Evolutionary conservation across 2,329 filamentous ascomycete genomes (phyloP).

Genomic region (Verticillium albo-atrum): DNA sequence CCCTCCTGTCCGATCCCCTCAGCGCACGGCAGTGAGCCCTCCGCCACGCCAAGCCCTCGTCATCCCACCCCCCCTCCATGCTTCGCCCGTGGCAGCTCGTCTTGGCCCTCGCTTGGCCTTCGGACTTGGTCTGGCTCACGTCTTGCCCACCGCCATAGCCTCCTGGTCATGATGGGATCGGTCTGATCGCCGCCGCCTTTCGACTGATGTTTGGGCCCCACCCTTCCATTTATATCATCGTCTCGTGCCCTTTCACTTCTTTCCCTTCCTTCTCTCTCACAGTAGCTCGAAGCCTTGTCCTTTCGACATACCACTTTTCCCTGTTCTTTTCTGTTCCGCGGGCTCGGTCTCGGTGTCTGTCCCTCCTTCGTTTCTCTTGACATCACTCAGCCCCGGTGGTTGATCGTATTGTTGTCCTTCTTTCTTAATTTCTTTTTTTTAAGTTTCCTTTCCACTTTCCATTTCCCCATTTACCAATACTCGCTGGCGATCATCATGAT

Average conservation of each 20-base stretch:
- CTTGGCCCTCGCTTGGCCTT: not conserved
- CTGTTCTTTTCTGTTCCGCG: constrained; percentile 4
- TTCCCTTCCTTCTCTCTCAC: not conserved
- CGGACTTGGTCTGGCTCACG: not conserved
- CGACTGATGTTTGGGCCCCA: constrained; percentile 1
- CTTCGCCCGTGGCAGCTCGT: not conserved
- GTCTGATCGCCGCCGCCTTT: constrained; percentile 2
- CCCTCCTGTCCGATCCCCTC: not conserved
- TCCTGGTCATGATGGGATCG: not conserved
- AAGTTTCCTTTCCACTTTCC: not conserved
- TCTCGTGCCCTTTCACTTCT: not conserved
- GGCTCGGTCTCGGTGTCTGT: constrained; percentile 12
- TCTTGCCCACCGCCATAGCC: not conserved
- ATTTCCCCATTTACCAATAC: not conserved
- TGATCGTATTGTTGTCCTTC: constrained; percentile 2
- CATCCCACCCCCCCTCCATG: not conserved
- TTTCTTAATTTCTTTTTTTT: not conserved
- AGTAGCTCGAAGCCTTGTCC: not conserved
- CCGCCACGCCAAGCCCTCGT: not conserved
- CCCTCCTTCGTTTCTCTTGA: constrained; percentile 9
- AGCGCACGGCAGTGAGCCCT: not conserved
- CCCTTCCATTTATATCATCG: constrained; percentile 2
- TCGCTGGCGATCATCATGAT: constrained; percentile 14
- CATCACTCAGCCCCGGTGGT: constrained; percentile 5
- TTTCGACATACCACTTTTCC: not conserved